phyloP scores from a whole-genome alignment of 2,329 filamentous ascomycete genomes.

The Beauveria varroae region DNA sequence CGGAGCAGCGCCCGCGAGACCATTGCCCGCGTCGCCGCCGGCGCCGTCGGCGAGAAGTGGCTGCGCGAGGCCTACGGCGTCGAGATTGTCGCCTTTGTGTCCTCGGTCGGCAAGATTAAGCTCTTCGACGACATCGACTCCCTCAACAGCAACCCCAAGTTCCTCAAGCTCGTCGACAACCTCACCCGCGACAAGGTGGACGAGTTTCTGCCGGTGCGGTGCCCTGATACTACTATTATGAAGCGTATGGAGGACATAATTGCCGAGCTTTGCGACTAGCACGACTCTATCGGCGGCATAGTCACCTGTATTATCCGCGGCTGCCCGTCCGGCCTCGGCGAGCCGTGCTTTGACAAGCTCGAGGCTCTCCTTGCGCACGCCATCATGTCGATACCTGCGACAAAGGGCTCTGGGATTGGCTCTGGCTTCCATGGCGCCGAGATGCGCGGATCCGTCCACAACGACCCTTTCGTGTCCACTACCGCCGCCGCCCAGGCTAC shows the following conservation, averaged over 20 bases:
- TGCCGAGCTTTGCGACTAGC: constrained; percentile 64
- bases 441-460: constrained; percentile 82
- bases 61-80: constrained; percentile 71
- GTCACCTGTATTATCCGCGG: constrained; percentile 92
- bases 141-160: constrained; percentile 72
- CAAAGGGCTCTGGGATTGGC: constrained; percentile 92
- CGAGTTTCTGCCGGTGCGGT: constrained; percentile 76
- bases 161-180: constrained; percentile 63
- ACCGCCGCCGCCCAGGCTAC: constrained; percentile 17
- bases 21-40: constrained; percentile 85
- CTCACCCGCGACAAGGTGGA: constrained; percentile 75
- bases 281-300: constrained; percentile 90
- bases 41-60: constrained; percentile 91
- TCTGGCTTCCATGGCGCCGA: constrained; percentile 85
- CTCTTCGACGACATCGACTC: constrained; percentile 38
- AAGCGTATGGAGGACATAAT: constrained; percentile 73
- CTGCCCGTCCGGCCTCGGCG: constrained; percentile 76
- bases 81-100: constrained; percentile 86
- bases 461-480: constrained; percentile 51
- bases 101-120: constrained; percentile 62
- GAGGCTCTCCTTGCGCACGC: constrained; percentile 87
- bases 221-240: constrained; percentile 57
- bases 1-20: constrained; percentile 91
- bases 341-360: constrained; percentile 92
- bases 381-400: constrained; percentile 91